Percentiles rank a stretch among this genome's conserved stretches.
Conservation (phyloP, 2,329 filamentous ascomycete genomes). For the Fusarium marasasianum region DNA sequence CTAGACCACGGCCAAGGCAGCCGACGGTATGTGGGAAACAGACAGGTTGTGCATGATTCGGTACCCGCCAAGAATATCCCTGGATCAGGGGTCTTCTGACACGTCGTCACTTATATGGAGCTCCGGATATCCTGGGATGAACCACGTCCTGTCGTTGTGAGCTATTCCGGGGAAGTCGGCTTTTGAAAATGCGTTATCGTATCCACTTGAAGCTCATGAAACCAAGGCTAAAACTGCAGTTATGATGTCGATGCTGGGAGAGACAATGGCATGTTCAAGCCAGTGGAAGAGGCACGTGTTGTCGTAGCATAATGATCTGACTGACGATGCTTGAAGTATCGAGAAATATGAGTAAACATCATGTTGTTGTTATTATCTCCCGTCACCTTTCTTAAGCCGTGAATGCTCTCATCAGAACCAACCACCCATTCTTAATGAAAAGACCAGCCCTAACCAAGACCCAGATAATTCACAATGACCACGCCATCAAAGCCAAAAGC, state of each 20-base stretch:
- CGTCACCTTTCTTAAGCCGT: neutral
- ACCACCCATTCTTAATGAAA: neutral
- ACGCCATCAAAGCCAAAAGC: neutral
- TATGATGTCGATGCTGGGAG: conserved; percentile 16
- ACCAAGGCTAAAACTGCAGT: conserved; percentile 3
- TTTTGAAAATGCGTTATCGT: neutral
- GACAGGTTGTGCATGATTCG: neutral
- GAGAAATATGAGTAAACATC: neutral
- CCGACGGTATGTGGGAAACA: neutral
- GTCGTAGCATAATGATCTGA: conserved; percentile 2
- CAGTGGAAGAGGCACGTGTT: conserved; percentile 11
- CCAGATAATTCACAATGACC: neutral
- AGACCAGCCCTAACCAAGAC: neutral
- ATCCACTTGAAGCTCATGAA: conserved; percentile 5
- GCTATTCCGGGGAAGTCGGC: conserved; percentile 21
- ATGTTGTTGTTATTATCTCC: neutral
- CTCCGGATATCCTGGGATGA: conserved; percentile 14
- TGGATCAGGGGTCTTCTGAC: conserved; percentile 20
- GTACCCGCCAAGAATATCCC: neutral
- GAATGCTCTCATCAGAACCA: neutral
- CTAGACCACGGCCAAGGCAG: neutral
- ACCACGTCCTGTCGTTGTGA: conserved; percentile 4
- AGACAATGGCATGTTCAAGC: conserved; percentile 4
- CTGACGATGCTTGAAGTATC: neutral
- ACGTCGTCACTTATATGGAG: conserved; percentile 10